These are phyloP conservation scores for Boletus bicolor DNA, from an alignment of 768 basidiomycete genomes.

Conservation along the genomic window DNA sequence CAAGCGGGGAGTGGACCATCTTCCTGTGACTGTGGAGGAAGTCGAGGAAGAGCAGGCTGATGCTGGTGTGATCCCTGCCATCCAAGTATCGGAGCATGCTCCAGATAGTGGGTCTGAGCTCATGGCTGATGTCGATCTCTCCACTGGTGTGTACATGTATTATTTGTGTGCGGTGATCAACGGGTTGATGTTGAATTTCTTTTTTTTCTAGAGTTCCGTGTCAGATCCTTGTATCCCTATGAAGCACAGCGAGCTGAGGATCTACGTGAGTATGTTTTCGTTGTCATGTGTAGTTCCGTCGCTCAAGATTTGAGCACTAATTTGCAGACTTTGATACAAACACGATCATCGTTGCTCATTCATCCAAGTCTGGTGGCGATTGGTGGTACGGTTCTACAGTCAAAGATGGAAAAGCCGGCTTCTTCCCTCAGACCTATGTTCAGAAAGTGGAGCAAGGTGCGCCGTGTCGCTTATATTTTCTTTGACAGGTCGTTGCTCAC, in stretches of 20 bases:
- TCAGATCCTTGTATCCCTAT: conserved; percentile 81
- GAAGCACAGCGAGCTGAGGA: conserved; percentile 87
- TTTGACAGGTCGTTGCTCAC: not conserved
- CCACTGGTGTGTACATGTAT: conserved; percentile 43
- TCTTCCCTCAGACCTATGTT: conserved; percentile 91
- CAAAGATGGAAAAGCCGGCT: conserved; percentile 66
- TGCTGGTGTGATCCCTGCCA: conserved; percentile 44
- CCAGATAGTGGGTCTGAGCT: conserved; percentile 44
- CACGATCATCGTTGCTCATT: conserved; percentile 72
- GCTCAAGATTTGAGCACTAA: not conserved
- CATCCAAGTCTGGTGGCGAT: conserved; percentile 79
- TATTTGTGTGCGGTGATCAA: not conserved
- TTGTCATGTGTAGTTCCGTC: not conserved
- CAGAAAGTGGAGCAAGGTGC: conserved; percentile 64
- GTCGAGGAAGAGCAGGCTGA: conserved; percentile 49
- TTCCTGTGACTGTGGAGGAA: conserved; percentile 59
- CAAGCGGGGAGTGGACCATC: conserved; percentile 38
- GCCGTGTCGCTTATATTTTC: not conserved
- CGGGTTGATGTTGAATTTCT: not conserved
- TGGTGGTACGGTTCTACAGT: conserved; percentile 90
- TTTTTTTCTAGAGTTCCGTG: conserved; percentile 55
- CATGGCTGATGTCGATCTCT: conserved; percentile 71
- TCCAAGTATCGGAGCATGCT: conserved; percentile 50
- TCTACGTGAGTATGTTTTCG: conserved; percentile 56
- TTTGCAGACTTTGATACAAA: conserved; percentile 75